phyloP scores from a whole-genome alignment of 257 asterid genomes.

The Solanum boliviense region DNA sequence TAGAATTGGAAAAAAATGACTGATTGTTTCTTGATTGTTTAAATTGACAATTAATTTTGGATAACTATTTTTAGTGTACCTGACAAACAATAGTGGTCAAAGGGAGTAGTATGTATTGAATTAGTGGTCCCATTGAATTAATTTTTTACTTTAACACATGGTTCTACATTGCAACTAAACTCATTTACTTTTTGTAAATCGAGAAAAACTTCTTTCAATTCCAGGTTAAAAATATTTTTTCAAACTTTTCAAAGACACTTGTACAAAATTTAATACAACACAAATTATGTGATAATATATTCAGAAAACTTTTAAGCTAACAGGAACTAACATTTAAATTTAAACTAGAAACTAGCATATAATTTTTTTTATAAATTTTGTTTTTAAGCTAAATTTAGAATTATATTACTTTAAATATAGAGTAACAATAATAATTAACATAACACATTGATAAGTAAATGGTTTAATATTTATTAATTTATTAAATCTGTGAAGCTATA shows the following conservation, averaged over 20 bases:
- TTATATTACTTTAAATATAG: no score
- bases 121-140: background rate
- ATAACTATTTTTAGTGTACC: no score
- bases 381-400: no score
- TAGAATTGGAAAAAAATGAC: no score
- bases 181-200: background rate
- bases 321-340: no score
- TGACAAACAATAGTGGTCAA: no score
- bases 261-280: background rate
- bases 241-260: background rate
- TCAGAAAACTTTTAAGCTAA: background rate
- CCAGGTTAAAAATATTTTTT: no score
- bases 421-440: no score
- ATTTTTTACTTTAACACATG: background rate
- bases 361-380: no score
- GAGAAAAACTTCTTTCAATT: background rate
- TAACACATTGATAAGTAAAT: background rate
- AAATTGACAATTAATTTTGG: no score
- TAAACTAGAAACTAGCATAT: no score
- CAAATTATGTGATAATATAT: background rate
- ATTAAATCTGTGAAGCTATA: background rate
- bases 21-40: no score
- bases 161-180: background rate
- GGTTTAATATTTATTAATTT: background rate
- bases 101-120: background rate